Conservation (phyloP, 208 protist genomes). For the Jaenimonas drosophilae region DNA sequence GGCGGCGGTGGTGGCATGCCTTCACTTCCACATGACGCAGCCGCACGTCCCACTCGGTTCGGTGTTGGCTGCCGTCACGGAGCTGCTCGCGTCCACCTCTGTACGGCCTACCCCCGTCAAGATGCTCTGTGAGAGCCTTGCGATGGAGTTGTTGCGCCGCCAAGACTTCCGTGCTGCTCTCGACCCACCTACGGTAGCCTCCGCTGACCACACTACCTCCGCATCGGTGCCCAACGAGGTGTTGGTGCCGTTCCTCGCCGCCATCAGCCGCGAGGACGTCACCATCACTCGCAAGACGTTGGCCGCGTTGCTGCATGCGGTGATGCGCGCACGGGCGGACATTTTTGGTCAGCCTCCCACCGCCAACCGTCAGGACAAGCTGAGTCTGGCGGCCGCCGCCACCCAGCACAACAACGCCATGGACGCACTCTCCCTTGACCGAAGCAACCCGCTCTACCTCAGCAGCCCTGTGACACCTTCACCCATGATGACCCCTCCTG, state of each 20-base stretch:
- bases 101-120: slow-evolving; percentile 43
- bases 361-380: slow-evolving; percentile 28
- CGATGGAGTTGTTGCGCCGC: slow-evolving; percentile 33
- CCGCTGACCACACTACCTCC: slow-evolving; percentile 2
- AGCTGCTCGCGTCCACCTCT: slow-evolving; percentile 35
- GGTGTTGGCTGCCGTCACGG: slow-evolving; percentile 50
- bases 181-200: slow-evolving; percentile 50
- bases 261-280: slow-evolving; percentile 57
- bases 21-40: slow-evolving; percentile 43
- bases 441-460: background rate
- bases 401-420: slow-evolving; percentile 22
- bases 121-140: slow-evolving; percentile 60
- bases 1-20: slow-evolving; percentile 34
- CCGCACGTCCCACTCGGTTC: slow-evolving; percentile 34
- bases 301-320: slow-evolving; percentile 38
- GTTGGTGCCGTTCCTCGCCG: slow-evolving; percentile 69
- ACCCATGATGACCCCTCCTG: too few species aligned
- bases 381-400: slow-evolving; percentile 24
- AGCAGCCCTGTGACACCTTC: background rate
- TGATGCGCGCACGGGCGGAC: slow-evolving; percentile 54
- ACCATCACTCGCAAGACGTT: slow-evolving; percentile 46
- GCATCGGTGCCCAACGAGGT: slow-evolving; percentile 50
- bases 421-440: slow-evolving; percentile 4
- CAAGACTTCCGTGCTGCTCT: slow-evolving; percentile 53
- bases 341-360: slow-evolving; percentile 82